phyloP scores from a whole-genome alignment of 768 basidiomycete species.

The Exsudoporus frostii region DNA sequence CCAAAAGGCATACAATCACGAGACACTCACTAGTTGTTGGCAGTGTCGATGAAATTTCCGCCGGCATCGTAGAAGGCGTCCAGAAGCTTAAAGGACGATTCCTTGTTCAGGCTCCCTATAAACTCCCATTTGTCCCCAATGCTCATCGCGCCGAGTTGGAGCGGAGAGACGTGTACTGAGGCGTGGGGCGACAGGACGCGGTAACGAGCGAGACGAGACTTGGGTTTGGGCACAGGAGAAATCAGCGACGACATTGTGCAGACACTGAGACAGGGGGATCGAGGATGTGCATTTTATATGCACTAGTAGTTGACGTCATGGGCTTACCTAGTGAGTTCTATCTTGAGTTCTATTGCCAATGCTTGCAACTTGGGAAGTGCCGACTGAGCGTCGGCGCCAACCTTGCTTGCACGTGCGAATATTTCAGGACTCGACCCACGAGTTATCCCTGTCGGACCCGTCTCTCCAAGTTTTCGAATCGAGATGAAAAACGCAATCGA shows the following conservation, averaged over 20 bases:
- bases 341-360: not conserved
- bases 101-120: conserved; percentile 41
- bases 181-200: conserved; percentile 39
- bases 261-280: not conserved
- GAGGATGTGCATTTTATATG: not conserved
- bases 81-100: conserved; percentile 43
- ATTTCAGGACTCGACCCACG: too few relatives aligned
- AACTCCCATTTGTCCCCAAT: conserved; percentile 41
- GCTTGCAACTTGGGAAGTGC: too few relatives aligned
- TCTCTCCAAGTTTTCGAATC: too few relatives aligned
- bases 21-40: conserved; percentile 40
- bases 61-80: conserved; percentile 44
- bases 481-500: too few relatives aligned
- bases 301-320: not conserved
- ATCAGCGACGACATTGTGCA: conserved; percentile 4
- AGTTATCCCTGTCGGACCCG: too few relatives aligned
- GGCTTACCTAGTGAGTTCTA: not conserved
- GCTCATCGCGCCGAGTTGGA: conserved; percentile 47
- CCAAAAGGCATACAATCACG: not conserved
- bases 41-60: conserved; percentile 50
- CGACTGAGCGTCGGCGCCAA: too few relatives aligned
- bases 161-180: conserved; percentile 46
- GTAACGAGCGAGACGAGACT: conserved; percentile 33
- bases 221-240: conserved; percentile 27
- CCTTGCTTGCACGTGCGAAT: too few relatives aligned